These are phyloP conservation scores for Metarhizium guizhouense DNA, from an alignment of 2,329 filamentous ascomycete genomes.

Conservation along the genomic window DNA sequence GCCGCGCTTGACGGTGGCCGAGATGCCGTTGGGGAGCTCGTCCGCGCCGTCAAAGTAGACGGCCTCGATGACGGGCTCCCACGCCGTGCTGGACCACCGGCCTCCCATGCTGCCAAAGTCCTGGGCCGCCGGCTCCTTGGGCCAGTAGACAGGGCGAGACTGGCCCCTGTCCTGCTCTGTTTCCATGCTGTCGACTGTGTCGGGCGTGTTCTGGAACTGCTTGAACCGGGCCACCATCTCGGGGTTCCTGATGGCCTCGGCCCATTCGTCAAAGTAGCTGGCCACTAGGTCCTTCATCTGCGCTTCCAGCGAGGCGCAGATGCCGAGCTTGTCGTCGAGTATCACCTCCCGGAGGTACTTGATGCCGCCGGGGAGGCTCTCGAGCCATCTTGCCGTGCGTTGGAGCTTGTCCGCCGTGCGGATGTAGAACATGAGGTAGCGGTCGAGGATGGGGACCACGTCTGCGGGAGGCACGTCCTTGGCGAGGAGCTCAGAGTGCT, in stretches of 20 bases:
- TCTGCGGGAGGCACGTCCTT: conserved; percentile 80
- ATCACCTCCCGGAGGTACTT: conserved; percentile 62
- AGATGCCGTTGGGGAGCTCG: conserved; percentile 61
- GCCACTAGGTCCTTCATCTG: conserved; percentile 83
- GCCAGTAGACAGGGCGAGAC: conserved; percentile 67
- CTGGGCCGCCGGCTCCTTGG: conserved; percentile 54
- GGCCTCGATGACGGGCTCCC: conserved; percentile 72
- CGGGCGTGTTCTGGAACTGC: conserved; percentile 77
- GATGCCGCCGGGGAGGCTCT: too few relatives aligned
- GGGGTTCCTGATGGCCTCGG: conserved; percentile 65
- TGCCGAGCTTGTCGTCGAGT: conserved; percentile 77
- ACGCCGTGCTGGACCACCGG: conserved; percentile 54
- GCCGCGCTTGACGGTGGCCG: conserved; percentile 71
- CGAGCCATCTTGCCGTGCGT: conserved; percentile 63
- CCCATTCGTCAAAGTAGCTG: conserved; percentile 87
- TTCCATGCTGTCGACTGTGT: conserved; percentile 62
- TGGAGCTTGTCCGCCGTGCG: conserved; percentile 86
- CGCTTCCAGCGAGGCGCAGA: conserved; percentile 72
- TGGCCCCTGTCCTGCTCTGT: conserved; percentile 65
- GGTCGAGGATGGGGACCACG: conserved; percentile 74
- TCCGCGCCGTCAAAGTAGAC: conserved; percentile 57
- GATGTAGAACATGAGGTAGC: conserved; percentile 90
- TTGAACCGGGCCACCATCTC: conserved; percentile 60
- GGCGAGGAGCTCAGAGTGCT: conserved; percentile 73
- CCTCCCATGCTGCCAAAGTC: conserved; percentile 61